Percentiles rank a stretch among this genome's conserved stretches.
These are phyloP conservation scores for Pestalotiopsis sp. DNA, from an alignment of 2,329 filamentous ascomycete genomes.

Conservation along the genomic window DNA sequence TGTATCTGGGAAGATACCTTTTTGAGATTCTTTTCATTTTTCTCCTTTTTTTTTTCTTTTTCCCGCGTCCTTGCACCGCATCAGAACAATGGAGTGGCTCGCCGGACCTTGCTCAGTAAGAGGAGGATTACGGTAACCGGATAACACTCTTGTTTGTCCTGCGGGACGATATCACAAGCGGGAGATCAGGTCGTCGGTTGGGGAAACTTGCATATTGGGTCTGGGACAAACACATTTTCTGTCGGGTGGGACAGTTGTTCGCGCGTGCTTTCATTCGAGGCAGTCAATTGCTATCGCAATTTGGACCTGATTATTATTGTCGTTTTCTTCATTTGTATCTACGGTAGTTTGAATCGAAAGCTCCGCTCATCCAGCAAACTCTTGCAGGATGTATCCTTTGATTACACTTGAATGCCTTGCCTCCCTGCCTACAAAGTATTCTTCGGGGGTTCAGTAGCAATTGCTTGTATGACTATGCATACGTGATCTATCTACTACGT, in stretches of 20 bases:
- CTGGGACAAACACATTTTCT: slow-evolving; percentile 6
- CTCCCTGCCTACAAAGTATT: not conserved
- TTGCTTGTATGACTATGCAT: not conserved
- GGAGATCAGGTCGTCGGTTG: not conserved
- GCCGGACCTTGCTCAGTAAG: not conserved
- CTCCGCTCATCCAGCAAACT: not conserved
- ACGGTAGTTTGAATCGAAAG: not conserved
- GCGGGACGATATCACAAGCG: not conserved
- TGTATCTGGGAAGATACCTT: slow-evolving; percentile 1
- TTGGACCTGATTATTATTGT: not conserved
- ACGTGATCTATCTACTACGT: not conserved
- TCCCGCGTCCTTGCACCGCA: not conserved
- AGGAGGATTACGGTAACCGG: not conserved
- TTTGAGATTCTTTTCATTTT: not conserved
- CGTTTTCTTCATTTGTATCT: not conserved
- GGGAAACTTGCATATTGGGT: slow-evolving; percentile 6
- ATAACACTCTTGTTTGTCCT: not conserved
- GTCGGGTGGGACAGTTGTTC: not conserved
- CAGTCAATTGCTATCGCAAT: not conserved
- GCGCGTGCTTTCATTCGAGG: not conserved
- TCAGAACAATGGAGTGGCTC: not conserved
- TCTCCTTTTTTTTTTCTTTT: not conserved
- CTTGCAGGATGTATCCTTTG: not conserved
- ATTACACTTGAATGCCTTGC: not conserved
- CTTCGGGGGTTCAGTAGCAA: too few relatives aligned